Evolutionary conservation across 2,329 filamentous ascomycete genomes (phyloP).

Genomic region (Neophaeococcomyces aloes): DNA sequence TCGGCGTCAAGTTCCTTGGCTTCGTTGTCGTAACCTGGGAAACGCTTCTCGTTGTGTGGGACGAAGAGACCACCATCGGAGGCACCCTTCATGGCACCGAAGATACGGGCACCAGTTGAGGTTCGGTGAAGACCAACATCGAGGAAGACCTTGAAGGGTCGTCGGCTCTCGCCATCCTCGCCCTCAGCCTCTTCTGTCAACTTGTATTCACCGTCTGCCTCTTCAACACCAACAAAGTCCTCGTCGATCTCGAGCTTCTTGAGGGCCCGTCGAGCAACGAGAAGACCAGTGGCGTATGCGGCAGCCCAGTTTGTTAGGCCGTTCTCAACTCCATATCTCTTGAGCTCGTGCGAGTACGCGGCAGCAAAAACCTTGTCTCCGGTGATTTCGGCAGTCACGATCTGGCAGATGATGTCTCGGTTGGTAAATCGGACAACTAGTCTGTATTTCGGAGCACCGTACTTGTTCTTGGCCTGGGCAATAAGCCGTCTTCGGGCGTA

Average conservation of each 20-base stretch:
- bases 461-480: conserved; percentile 99
- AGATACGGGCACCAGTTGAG: conserved; percentile 96
- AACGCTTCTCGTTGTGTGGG: conserved; percentile 98
- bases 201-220: conserved; percentile 89
- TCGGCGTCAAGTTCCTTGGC: conserved; percentile 95
- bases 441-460: conserved; percentile 99
- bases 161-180: conserved; percentile 75
- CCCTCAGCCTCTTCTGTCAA: conserved; percentile 90
- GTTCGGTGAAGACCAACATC: conserved; percentile 96
- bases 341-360: conserved; percentile 95
- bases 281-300: conserved; percentile 90
- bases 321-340: conserved; percentile 93
- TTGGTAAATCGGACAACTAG: conserved; percentile 99
- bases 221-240: conserved; percentile 89
- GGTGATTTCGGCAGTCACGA: conserved; percentile 88
- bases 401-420: conserved; percentile 98
- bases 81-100: conserved; percentile 99
- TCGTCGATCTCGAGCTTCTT: conserved; percentile 95
- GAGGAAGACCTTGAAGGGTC: conserved; percentile 98
- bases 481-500: conserved; percentile 99
- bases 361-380: conserved; percentile 94
- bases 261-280: conserved; percentile 91
- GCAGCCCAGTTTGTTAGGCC: conserved; percentile 99
- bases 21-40: conserved; percentile 97
- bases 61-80: conserved; percentile 95